phyloP scores from a whole-genome alignment of 495 filamentous ascomycete genomes.

The Immersiella caudata region DNA sequence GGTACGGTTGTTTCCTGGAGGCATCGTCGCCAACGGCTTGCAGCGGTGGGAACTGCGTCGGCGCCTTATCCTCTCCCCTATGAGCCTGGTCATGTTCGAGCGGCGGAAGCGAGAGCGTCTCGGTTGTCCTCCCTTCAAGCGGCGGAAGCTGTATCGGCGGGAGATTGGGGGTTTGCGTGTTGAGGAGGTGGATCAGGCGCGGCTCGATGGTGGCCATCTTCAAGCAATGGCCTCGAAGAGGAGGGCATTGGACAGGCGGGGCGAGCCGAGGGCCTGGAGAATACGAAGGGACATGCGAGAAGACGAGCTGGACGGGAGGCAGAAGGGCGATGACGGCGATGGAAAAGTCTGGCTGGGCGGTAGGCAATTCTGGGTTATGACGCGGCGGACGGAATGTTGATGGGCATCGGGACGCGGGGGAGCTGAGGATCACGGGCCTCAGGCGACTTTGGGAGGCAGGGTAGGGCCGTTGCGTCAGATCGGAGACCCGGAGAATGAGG shows the following conservation, averaged over 20 bases:
- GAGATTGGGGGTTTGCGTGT: constrained; percentile 48
- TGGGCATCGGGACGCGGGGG: constrained; percentile 7
- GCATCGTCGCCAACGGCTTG: constrained; percentile 38
- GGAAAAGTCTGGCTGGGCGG: background rate
- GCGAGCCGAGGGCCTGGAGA: constrained; percentile 10
- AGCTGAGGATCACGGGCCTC: constrained; percentile 4
- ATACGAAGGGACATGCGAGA: constrained; percentile 12
- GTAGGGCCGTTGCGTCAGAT: background rate
- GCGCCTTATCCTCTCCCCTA: constrained; percentile 33
- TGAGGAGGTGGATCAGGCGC: constrained; percentile 60
- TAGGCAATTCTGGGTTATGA: constrained; percentile 5
- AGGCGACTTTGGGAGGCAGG: background rate
- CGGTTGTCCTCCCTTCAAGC: constrained; percentile 33
- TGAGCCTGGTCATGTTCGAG: constrained; percentile 50
- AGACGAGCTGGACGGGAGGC: background rate
- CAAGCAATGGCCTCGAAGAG: constrained; percentile 33
- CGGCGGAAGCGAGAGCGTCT: constrained; percentile 45
- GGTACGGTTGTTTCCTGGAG: constrained; percentile 15
- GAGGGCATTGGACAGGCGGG: constrained; percentile 37
- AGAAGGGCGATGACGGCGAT: background rate
- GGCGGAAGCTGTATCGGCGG: constrained; percentile 49
- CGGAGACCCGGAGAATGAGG: constrained; percentile 1
- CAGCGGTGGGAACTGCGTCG: constrained; percentile 43
- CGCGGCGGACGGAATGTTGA: constrained; percentile 7
- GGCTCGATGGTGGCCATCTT: constrained; percentile 63